Percentiles rank a stretch among this genome's conserved stretches.
Conservation (phyloP, 208 protist species). For the Leishmania tropica region DNA sequence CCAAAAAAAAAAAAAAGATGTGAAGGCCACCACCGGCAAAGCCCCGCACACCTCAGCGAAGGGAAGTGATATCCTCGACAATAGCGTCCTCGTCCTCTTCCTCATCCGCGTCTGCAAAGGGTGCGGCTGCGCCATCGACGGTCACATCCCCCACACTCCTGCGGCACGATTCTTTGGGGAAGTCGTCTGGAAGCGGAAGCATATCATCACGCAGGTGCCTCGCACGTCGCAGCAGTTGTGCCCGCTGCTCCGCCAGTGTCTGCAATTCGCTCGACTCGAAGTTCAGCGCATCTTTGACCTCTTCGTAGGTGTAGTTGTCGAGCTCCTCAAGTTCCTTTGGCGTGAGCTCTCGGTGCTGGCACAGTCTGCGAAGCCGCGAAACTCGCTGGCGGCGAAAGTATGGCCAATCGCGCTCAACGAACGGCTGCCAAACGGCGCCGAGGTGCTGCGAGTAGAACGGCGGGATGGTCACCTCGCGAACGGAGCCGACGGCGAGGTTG, state of each 20-base stretch:
- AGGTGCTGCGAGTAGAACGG: slow-evolving; percentile 73
- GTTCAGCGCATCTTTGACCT: slow-evolving; percentile 72
- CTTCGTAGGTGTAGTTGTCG: slow-evolving; percentile 87
- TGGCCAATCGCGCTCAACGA: slow-evolving; percentile 91
- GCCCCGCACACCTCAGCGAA: slow-evolving; percentile 2
- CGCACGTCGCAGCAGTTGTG: slow-evolving; percentile 19
- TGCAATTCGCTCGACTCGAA: slow-evolving; percentile 75
- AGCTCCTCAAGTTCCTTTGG: slow-evolving; percentile 84
- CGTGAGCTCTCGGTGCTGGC: slow-evolving; percentile 77
- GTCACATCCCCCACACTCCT: neutral
- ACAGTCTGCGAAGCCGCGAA: slow-evolving; percentile 52
- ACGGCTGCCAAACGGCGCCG: slow-evolving; percentile 74
- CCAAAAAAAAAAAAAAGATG: neutral
- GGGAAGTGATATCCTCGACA: slow-evolving; percentile 53
- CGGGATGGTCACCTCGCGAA: slow-evolving; percentile 88
- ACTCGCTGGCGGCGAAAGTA: slow-evolving; percentile 86
- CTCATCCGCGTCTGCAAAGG: slow-evolving; percentile 4
- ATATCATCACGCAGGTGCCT: slow-evolving; percentile 26
- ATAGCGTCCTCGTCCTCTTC: slow-evolving; percentile 36
- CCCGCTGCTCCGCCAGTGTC: slow-evolving; percentile 42
- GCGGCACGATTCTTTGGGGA: slow-evolving; percentile 9
- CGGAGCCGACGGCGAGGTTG: slow-evolving; percentile 75
- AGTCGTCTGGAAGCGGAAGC: slow-evolving; percentile 39
- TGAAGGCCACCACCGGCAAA: neutral
- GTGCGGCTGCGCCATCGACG: neutral